Conservation (phyloP, 208 protist genomes). For the Leishmania arabica region DNA sequence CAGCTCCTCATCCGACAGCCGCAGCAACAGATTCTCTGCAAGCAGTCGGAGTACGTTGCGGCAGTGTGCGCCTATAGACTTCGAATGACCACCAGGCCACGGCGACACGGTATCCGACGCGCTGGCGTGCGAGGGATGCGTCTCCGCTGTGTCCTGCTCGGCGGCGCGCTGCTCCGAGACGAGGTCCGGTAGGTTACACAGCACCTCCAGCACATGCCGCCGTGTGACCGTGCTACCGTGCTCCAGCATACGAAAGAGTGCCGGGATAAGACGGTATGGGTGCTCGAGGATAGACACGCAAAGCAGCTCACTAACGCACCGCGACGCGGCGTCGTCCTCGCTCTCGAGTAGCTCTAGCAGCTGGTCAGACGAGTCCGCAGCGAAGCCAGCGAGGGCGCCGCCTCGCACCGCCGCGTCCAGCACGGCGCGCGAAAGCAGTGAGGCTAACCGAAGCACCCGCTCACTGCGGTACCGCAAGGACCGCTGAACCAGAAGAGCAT, state of each 20-base stretch:
- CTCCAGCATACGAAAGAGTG: conserved; percentile 76
- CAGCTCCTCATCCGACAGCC: conserved; percentile 79
- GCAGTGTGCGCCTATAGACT: conserved; percentile 18
- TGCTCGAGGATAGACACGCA: conserved; percentile 54
- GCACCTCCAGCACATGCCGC: conserved; percentile 75
- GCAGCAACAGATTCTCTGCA: conserved; percentile 72
- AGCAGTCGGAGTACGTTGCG: conserved; percentile 69
- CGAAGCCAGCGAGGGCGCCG: conserved; percentile 32
- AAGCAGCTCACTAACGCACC: conserved; percentile 66
- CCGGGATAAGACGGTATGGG: conserved; percentile 68
- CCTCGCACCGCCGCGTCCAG: conserved; percentile 33
- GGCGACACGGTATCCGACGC: not conserved
- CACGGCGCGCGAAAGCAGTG: conserved; percentile 63
- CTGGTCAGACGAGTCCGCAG: conserved; percentile 65
- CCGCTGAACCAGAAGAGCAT: conserved; percentile 70
- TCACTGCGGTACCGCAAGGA: conserved; percentile 56
- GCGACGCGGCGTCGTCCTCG: conserved; percentile 68
- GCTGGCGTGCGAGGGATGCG: not conserved
- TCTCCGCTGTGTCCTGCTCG: not conserved
- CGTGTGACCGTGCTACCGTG: conserved; percentile 51
- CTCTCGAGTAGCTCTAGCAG: conserved; percentile 73
- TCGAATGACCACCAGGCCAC: not conserved
- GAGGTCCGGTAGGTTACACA: conserved; percentile 58
- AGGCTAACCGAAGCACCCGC: conserved; percentile 59
- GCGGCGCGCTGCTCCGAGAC: not conserved